Evolutionary conservation across 2,329 filamentous ascomycete species (phyloP), one percentile per base, ranked within the genome.

Genomic region (Colletotrichum cordylinicola): DNA sequence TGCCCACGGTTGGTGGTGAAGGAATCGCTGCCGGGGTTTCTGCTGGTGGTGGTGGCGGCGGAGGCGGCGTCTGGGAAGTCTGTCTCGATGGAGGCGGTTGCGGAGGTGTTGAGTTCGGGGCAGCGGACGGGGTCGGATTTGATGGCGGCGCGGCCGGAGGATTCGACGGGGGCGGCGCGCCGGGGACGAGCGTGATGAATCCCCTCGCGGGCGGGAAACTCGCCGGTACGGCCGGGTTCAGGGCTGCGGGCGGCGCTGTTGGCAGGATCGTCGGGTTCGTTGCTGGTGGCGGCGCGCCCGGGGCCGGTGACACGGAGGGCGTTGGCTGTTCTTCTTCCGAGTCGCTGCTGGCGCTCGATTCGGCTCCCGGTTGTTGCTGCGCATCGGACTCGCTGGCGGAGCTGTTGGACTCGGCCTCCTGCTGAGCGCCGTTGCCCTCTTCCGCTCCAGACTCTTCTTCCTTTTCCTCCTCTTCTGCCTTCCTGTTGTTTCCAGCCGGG

Each of bases 181-280:
- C 64, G n/a, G 74, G 74, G 1, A 76, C 74, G 33, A 76, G 56
- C 4, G 74, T 75, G 56, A 75, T 58, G 43, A 75, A 75, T 7
- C 73, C 73, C 21, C 73, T 52, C 16, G 70, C 27, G 1, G 73
- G 73, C 2, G 70, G 70, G 5, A 75, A 4, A 3, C 27, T 52
- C 6, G 33, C 37, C 5, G 56, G 27, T 12, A 24, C 6, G 4
- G 64, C 43, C 7, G 62, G 62, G 35, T 73, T 48, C n/a, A 67
- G 10, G 9, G 66, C 27, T 29, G 70, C 64, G 4, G 70, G 72
- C 21, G 67, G 72, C 13, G 67, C 35, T 8, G 16, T 39, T 3
- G 72, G 62, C 8, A 21, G 27, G 1, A 55, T 55, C 21, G 61
- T 29, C 35, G 35, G 35, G 21, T 37, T 64, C 9, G 61, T 16